Evolutionary conservation across 108 stramenopile species (phyloP).

Genomic region (Fistulifera solaris): DNA sequence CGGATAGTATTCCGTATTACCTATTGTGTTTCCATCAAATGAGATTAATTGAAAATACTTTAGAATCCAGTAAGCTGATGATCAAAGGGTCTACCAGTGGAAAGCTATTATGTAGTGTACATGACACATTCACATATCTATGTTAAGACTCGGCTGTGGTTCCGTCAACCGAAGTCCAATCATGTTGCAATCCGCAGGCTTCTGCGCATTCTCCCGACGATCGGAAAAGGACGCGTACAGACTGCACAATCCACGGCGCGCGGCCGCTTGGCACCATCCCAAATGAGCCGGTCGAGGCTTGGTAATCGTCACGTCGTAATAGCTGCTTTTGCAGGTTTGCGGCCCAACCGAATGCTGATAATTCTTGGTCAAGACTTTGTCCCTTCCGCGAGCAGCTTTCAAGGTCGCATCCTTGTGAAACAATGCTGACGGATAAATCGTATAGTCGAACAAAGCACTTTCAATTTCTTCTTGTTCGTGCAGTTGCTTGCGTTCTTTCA

Average conservation of each 20-base stretch:
- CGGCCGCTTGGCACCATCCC: slow-evolving; percentile 82
- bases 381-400: slow-evolving; percentile 70
- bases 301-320: slow-evolving; percentile 84
- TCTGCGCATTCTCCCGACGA: slow-evolving; percentile 65
- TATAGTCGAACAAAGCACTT: slow-evolving; percentile 83
- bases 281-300: slow-evolving; percentile 61
- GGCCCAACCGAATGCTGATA: slow-evolving; percentile 41
- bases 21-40: no score
- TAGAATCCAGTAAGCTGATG: no score
- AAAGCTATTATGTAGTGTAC: no score
- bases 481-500: slow-evolving; percentile 76
- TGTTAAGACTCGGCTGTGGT: no score
- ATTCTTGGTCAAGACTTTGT: slow-evolving; percentile 46
- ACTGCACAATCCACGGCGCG: slow-evolving; percentile 71
- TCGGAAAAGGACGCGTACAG: slow-evolving; percentile 79
- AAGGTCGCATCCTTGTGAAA: slow-evolving; percentile 84
- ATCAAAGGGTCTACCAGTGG: no score
- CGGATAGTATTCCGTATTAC: no score
- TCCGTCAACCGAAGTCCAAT: slow-evolving; percentile 1
- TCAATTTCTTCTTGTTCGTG: slow-evolving; percentile 84
- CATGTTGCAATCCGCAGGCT: slow-evolving; percentile 57
- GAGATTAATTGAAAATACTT: no score
- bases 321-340: slow-evolving; percentile 64
- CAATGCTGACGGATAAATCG: slow-evolving; percentile 76
- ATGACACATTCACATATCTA: no score